Evolutionary conservation across 148 eudicot genomes (phyloP).

Genomic region (Vaccinium myrtillus): DNA sequence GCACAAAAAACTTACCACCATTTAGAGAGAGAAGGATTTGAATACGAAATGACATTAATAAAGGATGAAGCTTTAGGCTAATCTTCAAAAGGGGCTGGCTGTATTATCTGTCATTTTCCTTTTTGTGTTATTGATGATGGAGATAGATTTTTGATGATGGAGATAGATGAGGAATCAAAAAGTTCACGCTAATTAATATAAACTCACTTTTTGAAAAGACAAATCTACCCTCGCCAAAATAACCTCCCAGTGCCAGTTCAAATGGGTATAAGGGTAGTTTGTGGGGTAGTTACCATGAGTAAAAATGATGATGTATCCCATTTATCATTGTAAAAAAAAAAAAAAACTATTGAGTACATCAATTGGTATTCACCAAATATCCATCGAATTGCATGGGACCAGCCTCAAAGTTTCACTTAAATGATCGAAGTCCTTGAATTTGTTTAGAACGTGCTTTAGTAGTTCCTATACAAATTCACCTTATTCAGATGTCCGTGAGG

Average conservation of each 20-base stretch:
- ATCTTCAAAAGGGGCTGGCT: slow-evolving; percentile 12
- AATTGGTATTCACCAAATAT: too few species aligned
- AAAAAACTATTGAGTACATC: too few species aligned
- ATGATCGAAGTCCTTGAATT: too few species aligned
- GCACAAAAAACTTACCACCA: slow-evolving; percentile 18
- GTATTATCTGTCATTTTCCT: not conserved
- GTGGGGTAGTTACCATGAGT: not conserved
- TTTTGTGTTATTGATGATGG: not conserved
- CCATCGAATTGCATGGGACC: too few species aligned
- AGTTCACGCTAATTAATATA: slow-evolving; percentile 4
- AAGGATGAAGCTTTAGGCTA: slow-evolving; percentile 14
- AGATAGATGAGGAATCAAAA: slow-evolving; percentile 8
- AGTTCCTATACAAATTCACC: too few species aligned
- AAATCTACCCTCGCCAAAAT: not conserved
- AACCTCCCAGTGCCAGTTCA: not conserved
- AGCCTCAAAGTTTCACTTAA: too few species aligned
- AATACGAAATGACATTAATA: slow-evolving; percentile 1
- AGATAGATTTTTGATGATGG: not conserved
- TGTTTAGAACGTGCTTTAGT: too few species aligned
- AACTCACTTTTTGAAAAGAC: not conserved
- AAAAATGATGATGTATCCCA: not conserved
- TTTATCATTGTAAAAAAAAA: not conserved
- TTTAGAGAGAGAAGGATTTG: slow-evolving; percentile 14
- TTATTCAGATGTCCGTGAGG: too few species aligned
- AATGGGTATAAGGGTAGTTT: not conserved